Base-by-base conservation (phyloP, 495 filamentous ascomycete genomes). In the Pyronema domesticum region DNA sequence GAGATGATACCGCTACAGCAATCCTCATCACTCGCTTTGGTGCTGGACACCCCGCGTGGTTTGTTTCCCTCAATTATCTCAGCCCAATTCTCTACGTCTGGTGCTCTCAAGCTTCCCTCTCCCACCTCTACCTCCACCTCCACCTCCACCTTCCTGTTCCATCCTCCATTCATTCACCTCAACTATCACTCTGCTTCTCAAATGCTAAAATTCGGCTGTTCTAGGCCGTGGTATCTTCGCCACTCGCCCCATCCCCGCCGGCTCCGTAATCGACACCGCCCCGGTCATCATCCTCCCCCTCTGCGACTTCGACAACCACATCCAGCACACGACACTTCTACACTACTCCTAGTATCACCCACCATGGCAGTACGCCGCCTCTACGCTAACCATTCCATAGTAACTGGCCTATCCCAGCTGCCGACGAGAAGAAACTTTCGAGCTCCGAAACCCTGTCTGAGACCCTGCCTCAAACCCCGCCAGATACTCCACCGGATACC, bases 291-390 rank as follows among this genome's bases (percentile, higher is more conserved):
- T 79, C 7, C 61, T 80, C 6, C 63, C 66, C 34, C 48, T 65
- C 3, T 58, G 65, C 13, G 75, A 78, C 53, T 73, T 74, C 55
- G 59, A 67, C 34, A 54, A 67, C 18, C 68, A 74, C 62, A 67
- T 77, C 35, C 66, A 65, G 42, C 65, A 73, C n/a, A 78, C 77
- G 0, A 55, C 59, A 10, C 56, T 79, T 6, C 68, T 72, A 58
- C 71, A 79, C 66, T 79, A 80, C 58, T 79, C 73, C 35, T 80
- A 77, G 75, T 78, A 67, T 18, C 15, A 19, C 42, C 42, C 17
- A 9, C 15, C 52, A 13, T 37, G n/a, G 18, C 52, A 13, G n/a
- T 15, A 13, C 37, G 17, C 14, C 52, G 11, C 40, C 44, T 8
- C 33, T 45, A 5, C 23, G 10, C 53, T 34, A 13, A 30, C 44